phyloP scores from a whole-genome alignment of 2,329 filamentous ascomycete genomes.

The Diaporthe nobilis region DNA sequence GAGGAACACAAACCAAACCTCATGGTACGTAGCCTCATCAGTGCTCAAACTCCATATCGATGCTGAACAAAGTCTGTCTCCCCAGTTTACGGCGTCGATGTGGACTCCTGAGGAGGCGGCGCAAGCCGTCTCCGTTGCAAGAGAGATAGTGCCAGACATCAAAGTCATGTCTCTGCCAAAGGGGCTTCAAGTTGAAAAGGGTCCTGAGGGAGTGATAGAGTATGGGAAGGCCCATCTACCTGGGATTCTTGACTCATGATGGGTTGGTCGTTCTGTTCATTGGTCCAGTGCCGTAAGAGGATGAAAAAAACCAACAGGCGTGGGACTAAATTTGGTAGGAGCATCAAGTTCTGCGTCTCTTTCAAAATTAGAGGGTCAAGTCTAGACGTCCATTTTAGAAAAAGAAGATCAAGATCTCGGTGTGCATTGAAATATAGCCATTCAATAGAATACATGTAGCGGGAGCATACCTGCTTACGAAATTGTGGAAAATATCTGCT shows the following conservation, averaged over 20 bases:
- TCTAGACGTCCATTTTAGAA: neutral
- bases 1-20: slow-evolving; percentile 27
- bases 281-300: fast-evolving
- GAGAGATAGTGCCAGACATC: slow-evolving; percentile 58
- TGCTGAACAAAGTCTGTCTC: neutral
- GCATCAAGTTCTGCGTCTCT: neutral
- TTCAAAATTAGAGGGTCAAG: too few species aligned
- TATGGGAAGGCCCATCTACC: slow-evolving; percentile 61
- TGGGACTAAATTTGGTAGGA: neutral
- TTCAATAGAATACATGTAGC: neutral
- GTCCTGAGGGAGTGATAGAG: slow-evolving; percentile 66
- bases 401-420: neutral
- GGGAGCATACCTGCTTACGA: too few species aligned
- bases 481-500: neutral
- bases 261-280: neutral
- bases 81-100: slow-evolving; percentile 52
- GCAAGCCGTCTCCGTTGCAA: slow-evolving; percentile 60
- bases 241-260: slow-evolving; percentile 40
- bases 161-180: slow-evolving; percentile 65
- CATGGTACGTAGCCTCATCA: neutral
- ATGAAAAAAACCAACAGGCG: neutral
- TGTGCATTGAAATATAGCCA: too few species aligned
- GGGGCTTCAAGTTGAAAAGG: slow-evolving; percentile 64
- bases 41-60: neutral
- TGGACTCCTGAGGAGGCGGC: slow-evolving; percentile 60